Evolutionary conservation across 768 basidiomycete genomes (phyloP).

Genomic region (Mycena vitilis): DNA sequence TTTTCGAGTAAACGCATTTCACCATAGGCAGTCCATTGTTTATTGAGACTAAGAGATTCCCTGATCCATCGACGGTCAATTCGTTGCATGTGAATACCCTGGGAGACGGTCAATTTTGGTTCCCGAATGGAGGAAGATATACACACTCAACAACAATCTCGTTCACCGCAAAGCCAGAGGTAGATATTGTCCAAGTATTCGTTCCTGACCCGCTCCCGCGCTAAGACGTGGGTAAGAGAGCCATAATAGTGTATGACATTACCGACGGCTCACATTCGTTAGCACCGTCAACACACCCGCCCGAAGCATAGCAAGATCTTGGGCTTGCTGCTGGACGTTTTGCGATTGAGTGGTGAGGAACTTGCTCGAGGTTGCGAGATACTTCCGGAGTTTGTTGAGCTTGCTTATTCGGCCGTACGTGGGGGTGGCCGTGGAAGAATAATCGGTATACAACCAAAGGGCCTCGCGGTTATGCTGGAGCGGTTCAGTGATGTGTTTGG

Average conservation of each 20-base stretch:
- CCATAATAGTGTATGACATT: neutral
- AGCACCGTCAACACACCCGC: neutral
- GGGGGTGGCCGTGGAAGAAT: neutral
- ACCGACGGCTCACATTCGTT: neutral
- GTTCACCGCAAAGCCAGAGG: neutral
- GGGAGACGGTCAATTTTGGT: neutral
- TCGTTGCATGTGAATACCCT: neutral
- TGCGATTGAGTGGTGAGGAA: neutral
- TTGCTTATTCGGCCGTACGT: neutral
- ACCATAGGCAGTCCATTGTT: neutral
- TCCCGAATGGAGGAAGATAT: neutral
- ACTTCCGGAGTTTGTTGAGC: constrained; percentile 4
- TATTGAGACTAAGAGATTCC: neutral
- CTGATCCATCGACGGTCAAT: neutral
- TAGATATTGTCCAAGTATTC: neutral
- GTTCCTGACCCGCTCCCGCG: neutral
- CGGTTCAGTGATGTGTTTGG: neutral
- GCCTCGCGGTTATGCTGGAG: constrained; percentile 4
- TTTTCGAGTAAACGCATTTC: neutral
- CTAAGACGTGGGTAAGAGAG: neutral
- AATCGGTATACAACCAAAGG: neutral
- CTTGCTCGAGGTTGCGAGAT: neutral
- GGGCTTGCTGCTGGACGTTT: neutral
- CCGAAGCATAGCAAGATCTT: constrained; percentile 2
- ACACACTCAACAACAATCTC: neutral